Evolutionary conservation across 352 stramenopile species (phyloP).

Genomic region (Pythium graminicola): DNA sequence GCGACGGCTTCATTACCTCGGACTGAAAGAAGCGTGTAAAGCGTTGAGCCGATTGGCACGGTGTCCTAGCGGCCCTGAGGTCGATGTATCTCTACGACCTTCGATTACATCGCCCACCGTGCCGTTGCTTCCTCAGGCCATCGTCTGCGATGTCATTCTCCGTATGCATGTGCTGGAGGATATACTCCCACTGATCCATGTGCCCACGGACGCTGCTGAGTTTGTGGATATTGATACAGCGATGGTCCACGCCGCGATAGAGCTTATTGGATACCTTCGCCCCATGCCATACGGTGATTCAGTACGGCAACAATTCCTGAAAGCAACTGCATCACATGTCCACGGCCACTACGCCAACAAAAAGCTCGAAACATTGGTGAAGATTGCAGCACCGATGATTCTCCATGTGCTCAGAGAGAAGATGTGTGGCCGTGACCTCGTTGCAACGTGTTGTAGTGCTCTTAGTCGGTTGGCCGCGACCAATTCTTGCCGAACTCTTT

Average conservation of each 20-base stretch:
- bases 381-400: constrained; percentile 45
- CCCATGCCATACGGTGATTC: constrained; percentile 54
- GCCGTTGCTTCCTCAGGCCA: constrained; percentile 42
- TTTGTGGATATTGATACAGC: constrained; percentile 34
- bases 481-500: constrained; percentile 34
- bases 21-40: constrained; percentile 48
- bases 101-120: constrained; percentile 45
- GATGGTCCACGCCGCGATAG: constrained; percentile 41
- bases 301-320: constrained; percentile 35
- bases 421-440: constrained; percentile 23
- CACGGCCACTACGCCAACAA: constrained; percentile 37
- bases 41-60: constrained; percentile 45
- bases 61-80: constrained; percentile 25
- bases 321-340: constrained; percentile 15
- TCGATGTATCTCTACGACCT: constrained; percentile 34
- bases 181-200: constrained; percentile 44
- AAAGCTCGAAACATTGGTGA: constrained; percentile 42
- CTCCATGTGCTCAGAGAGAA: constrained; percentile 55
- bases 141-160: constrained; percentile 59
- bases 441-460: constrained; percentile 46
- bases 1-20: constrained; percentile 40
- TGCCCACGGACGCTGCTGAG: constrained; percentile 42
- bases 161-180: constrained; percentile 67
- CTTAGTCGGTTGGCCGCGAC: constrained; percentile 61
- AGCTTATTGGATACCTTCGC: constrained; percentile 52